Evolutionary conservation across 2,329 filamentous ascomycete species (phyloP).

Genomic region (Phyllosticta citriasiana): DNA sequence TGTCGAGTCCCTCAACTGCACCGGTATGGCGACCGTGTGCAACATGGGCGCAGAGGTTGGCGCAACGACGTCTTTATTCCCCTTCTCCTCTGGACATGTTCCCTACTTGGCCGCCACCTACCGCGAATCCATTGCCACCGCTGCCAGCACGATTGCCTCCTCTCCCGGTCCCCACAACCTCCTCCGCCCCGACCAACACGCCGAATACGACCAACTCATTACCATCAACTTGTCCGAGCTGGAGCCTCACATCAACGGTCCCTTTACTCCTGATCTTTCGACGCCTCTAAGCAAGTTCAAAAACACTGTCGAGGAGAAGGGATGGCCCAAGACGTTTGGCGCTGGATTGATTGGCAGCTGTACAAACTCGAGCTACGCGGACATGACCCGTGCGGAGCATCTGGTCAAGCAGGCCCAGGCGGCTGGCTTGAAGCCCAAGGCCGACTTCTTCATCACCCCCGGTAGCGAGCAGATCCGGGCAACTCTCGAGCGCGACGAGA

Average conservation of each 20-base stretch:
- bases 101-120: conserved; percentile 83
- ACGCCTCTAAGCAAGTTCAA: conserved; percentile 88
- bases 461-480: conserved; percentile 95
- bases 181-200: conserved; percentile 68
- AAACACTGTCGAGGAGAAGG: conserved; percentile 67
- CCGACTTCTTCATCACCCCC: conserved; percentile 92
- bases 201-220: conserved; percentile 83
- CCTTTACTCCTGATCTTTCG: conserved; percentile 90
- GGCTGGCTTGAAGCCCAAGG: conserved; percentile 81
- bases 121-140: conserved; percentile 57
- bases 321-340: conserved; percentile 85
- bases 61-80: conserved; percentile 92
- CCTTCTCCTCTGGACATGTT: conserved; percentile 73
- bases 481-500: conserved; percentile 81
- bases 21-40: conserved; percentile 83
- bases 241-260: conserved; percentile 94
- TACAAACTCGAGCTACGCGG: conserved; percentile 97
- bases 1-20: conserved; percentile 79
- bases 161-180: conserved; percentile 50
- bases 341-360: conserved; percentile 95
- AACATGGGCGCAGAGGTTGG: conserved; percentile 93
- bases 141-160: conserved; percentile 53
- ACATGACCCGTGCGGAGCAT: conserved; percentile 88
- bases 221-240: conserved; percentile 82
- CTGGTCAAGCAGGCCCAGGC: conserved; percentile 83